A percentile compares a stretch with the other conserved stretches of the same genome.
Conservation (phyloP, 768 basidiomycete species). For the Guyanaporus albipodus region DNA sequence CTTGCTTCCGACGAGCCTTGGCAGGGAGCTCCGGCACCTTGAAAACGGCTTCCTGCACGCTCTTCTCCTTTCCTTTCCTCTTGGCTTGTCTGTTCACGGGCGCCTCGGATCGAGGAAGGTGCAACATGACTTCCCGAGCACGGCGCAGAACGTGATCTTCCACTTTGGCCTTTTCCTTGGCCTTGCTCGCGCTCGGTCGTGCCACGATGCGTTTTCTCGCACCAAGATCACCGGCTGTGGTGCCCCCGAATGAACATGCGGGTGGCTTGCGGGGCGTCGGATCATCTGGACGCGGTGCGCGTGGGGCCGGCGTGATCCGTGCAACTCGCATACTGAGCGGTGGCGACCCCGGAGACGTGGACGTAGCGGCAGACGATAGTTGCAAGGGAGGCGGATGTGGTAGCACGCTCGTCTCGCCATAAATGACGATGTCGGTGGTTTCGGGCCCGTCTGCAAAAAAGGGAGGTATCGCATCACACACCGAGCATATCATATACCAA, state of each 20-base stretch:
- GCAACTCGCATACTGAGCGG: slow-evolving; percentile 47
- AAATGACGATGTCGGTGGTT: slow-evolving; percentile 63
- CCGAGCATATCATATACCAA: not conserved
- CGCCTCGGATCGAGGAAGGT: slow-evolving; percentile 30
- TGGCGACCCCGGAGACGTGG: slow-evolving; percentile 21
- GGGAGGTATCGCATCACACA: not conserved
- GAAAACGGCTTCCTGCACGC: slow-evolving; percentile 22
- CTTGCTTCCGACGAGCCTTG: slow-evolving; percentile 19
- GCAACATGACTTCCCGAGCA: slow-evolving; percentile 38
- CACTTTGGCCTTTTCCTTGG: slow-evolving; percentile 12
- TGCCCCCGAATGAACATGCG: slow-evolving; percentile 16
- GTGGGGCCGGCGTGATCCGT: slow-evolving; percentile 46
- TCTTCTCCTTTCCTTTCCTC: slow-evolving; percentile 2
- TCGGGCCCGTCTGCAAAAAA: slow-evolving; percentile 55
- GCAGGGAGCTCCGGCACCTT: slow-evolving; percentile 49
- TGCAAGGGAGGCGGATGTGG: slow-evolving; percentile 8
- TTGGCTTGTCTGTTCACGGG: slow-evolving; percentile 5
- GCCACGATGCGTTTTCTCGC: slow-evolving; percentile 23
- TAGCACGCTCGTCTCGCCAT: slow-evolving; percentile 34
- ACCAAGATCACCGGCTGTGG: slow-evolving; percentile 14
- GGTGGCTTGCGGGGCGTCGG: slow-evolving; percentile 74
- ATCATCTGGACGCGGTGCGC: slow-evolving; percentile 65
- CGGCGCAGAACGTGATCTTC: slow-evolving; percentile 32
- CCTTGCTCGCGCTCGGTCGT: slow-evolving; percentile 15
- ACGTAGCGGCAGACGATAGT: slow-evolving; percentile 12